Evolutionary conservation across 2,329 filamentous ascomycete genomes (phyloP), one percentile per base, ranked within the genome.

Genomic region (Curvularia sp.): DNA sequence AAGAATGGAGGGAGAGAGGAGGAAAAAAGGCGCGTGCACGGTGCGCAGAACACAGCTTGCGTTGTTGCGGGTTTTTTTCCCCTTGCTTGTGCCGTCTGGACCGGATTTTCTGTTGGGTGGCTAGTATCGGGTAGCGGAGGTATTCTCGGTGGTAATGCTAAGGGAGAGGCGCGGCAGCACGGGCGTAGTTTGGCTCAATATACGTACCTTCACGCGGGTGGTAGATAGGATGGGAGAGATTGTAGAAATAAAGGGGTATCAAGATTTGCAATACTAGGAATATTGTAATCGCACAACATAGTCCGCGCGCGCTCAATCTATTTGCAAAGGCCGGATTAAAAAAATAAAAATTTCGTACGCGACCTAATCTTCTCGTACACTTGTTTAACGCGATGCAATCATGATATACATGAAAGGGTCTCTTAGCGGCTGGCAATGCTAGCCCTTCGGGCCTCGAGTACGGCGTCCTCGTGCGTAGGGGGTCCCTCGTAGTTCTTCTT

Each of bases 401-500:
- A 41, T 28, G 8, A 8, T 46, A 20, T 28, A 35, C 18, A 48
- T 18, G 22, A 20, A 1, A 6, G 15, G n/a, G 3, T 28, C 9
- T 13, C 18, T 54, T 60, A 67, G 2, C 63, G 62, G 55, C 65
- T 70, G n/a, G 63, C 62, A 22, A 72, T 61, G 57, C 74, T 76
- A 5, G 69, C 70, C 41, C 74, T 69, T 46, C 74, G 64, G 0
- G 71, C 73, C 55, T 75, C 69, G 10, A 75, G 61, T 6, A 74
- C 54, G 26, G 65, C 64, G 35, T 75, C 74, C 51, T 75, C 73
- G 22, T 74, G 69, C 35, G 68, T 73, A n/a, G 75, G 85, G 1
- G 86, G 88, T 15, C 88, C 88, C 46, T 81, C 80, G 77, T 90
- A 90, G 77, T 91, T 86, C 77, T 86, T 85, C 77, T 85, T 84